Evolutionary conservation across 23 red algal species (phyloP).

Genomic region (Rhodosorus marinus): DNA sequence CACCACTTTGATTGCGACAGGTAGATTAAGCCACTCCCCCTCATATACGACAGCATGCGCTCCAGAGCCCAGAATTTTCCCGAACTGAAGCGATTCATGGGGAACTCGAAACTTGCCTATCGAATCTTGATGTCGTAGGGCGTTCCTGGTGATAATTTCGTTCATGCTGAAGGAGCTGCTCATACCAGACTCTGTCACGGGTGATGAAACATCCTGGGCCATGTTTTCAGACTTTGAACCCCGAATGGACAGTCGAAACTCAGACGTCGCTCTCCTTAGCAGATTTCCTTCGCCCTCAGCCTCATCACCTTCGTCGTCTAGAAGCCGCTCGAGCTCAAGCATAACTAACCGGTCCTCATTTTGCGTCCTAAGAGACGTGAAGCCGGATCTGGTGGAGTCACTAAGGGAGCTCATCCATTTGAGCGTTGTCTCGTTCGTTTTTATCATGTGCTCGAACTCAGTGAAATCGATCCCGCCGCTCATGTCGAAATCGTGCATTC

Average conservation of each 20-base stretch:
- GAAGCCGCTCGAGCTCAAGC: conserved; percentile 25
- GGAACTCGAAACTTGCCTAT: conserved; percentile 1
- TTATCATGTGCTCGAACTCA: too few species aligned
- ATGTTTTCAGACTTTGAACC: neutral
- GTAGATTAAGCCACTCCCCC: conserved; percentile 43
- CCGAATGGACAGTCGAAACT: neutral
- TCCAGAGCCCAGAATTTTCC: neutral
- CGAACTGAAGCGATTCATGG: conserved; percentile 1
- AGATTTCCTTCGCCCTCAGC: neutral
- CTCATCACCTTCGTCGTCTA: neutral
- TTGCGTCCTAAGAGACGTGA: conserved; percentile 15
- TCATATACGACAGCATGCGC: conserved; percentile 41
- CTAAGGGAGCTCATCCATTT: conserved; percentile 52
- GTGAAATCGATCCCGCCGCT: conserved; percentile 40
- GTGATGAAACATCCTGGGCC: neutral
- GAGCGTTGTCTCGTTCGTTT: conserved; percentile 22
- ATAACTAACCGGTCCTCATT: conserved; percentile 43
- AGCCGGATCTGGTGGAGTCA: conserved; percentile 15
- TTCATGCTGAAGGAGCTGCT: too few species aligned
- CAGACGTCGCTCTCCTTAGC: neutral
- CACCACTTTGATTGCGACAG: conserved; percentile 66
- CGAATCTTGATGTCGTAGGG: too few species aligned
- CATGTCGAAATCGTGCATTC: conserved; percentile 16
- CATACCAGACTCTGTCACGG: neutral
- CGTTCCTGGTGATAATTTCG: too few species aligned